Base-by-base conservation (phyloP, 805 yeast genomes). In the Tetrapisispora iriomotensis region DNA sequence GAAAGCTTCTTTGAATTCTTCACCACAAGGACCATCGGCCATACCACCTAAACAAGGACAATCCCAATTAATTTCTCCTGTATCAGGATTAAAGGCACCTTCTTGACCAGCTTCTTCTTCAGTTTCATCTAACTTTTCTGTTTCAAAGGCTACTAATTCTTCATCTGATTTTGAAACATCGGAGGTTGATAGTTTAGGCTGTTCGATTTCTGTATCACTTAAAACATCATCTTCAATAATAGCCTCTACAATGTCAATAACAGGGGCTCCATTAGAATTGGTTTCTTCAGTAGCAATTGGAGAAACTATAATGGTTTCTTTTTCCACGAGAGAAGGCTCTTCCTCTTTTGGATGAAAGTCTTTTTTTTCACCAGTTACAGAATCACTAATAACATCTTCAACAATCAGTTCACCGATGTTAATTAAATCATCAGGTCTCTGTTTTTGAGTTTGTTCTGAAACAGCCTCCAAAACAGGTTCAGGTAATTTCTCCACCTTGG, bases 31-130 rank as follows among this genome's bases (percentile, higher is more conserved):
- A 0, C 98, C 98, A 48, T 88, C 72, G 24, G 98, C 97, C 96
- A 92, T 86, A 30, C 98, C 98, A 25, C 97, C 98, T 36, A 92
- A 70, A 64, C 97, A 90, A n/a, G 98, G 97, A 63, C 98, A 92
- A 58, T 92, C 97, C 98, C 98, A 92, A 75, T 92, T 90, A 65
- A 92, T 92, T 61, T 90, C 97, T 23, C 98, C 98, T 3, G 98
- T 92, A 54, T 84, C 95, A 23, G 96, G 96, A 66, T 90, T 77
- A 65, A 77, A 90, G 4, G 97, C 96, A 28, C 86, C 82, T 44
- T 69, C 65, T 45, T 61, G 67, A 17, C 65, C 63, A 32, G 64
- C 71, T 32, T 65, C 68, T 29, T 56, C 62, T 36, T 56, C 66
- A 10, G 34, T 38, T 28, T 38, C 37, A 20, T 20, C 38, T 21